Conservation (phyloP, 805 yeast genomes). For the Ogataea glucozyma region DNA sequence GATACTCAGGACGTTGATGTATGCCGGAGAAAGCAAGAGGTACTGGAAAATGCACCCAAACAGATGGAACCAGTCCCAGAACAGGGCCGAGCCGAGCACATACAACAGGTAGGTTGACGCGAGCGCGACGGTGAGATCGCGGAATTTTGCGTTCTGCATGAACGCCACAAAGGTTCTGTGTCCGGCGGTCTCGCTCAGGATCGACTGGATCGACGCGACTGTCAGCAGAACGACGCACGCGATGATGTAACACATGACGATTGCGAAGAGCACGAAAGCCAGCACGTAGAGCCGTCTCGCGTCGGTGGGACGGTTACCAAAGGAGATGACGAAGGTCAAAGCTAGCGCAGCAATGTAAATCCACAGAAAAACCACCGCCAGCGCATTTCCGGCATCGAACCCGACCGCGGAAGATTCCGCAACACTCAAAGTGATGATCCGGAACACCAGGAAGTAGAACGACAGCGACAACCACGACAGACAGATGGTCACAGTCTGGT, state of each 20-base stretch:
- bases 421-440: conserved; percentile 77
- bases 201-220: conserved; percentile 54
- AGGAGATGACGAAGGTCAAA: conserved; percentile 81
- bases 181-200: conserved; percentile 38
- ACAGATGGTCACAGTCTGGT: conserved; percentile 70
- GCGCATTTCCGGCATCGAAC: conserved; percentile 64
- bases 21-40: conserved; percentile 78
- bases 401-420: conserved; percentile 49
- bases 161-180: conserved; percentile 43
- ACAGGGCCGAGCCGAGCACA: conserved; percentile 70
- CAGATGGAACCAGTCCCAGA: conserved; percentile 89
- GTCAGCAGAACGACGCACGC: conserved; percentile 74
- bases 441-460: conserved; percentile 83
- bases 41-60: conserved; percentile 83
- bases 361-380: conserved; percentile 85
- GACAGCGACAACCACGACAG: conserved; percentile 91
- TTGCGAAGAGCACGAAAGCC: conserved; percentile 73
- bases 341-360: conserved; percentile 73
- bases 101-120: conserved; percentile 82
- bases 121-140: conserved; percentile 82
- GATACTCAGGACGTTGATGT: conserved; percentile 84
- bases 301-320: conserved; percentile 93
- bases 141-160: conserved; percentile 65
- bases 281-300: conserved; percentile 71
- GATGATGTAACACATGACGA: conserved; percentile 82